Evolutionary conservation across 2,329 filamentous ascomycete species (phyloP).

Genomic region (Stagonosporopsis rhizophila): DNA sequence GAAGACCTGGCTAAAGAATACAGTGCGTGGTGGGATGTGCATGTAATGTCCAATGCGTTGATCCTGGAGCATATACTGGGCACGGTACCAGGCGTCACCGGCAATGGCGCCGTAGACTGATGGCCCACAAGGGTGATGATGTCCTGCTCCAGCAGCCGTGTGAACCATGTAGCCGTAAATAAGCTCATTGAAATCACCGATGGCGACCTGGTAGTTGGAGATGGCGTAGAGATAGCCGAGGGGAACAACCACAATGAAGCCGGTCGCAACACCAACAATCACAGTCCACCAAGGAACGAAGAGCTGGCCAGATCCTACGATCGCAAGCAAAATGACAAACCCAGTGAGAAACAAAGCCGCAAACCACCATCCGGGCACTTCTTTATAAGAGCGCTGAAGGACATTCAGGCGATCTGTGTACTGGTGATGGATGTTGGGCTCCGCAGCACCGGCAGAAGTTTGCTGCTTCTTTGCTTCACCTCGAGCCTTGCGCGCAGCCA

Average conservation of each 20-base stretch:
- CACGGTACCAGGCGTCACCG: slow-evolving; percentile 63
- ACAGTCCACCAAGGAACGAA: slow-evolving; percentile 68
- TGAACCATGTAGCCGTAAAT: slow-evolving; percentile 68
- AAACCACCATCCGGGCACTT: slow-evolving; percentile 68
- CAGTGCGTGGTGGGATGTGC: slow-evolving; percentile 64
- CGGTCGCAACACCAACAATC: slow-evolving; percentile 63
- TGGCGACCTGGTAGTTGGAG: slow-evolving; percentile 62
- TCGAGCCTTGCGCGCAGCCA: slow-evolving; percentile 18
- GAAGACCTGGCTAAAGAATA: slow-evolving; percentile 69
- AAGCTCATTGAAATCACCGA: slow-evolving; percentile 67
- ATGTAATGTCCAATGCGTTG: slow-evolving; percentile 71
- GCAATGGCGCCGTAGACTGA: slow-evolving; percentile 66
- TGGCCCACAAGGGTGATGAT: slow-evolving; percentile 66
- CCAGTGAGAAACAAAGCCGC: slow-evolving; percentile 58
- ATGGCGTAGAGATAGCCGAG: slow-evolving; percentile 67
- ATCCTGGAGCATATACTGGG: slow-evolving; percentile 63
- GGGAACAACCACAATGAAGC: slow-evolving; percentile 63
- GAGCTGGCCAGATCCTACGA: slow-evolving; percentile 59
- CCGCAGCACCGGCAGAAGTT: slow-evolving; percentile 5
- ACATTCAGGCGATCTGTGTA: slow-evolving; percentile 67
- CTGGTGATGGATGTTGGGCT: slow-evolving; percentile 57
- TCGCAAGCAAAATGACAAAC: slow-evolving; percentile 59
- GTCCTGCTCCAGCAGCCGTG: slow-evolving; percentile 49
- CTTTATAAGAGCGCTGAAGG: slow-evolving; percentile 63
- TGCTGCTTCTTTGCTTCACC: slow-evolving; percentile 46